phyloP scores from a whole-genome alignment of 2,329 filamentous ascomycete genomes.

The Rachicladosporium sp. region DNA sequence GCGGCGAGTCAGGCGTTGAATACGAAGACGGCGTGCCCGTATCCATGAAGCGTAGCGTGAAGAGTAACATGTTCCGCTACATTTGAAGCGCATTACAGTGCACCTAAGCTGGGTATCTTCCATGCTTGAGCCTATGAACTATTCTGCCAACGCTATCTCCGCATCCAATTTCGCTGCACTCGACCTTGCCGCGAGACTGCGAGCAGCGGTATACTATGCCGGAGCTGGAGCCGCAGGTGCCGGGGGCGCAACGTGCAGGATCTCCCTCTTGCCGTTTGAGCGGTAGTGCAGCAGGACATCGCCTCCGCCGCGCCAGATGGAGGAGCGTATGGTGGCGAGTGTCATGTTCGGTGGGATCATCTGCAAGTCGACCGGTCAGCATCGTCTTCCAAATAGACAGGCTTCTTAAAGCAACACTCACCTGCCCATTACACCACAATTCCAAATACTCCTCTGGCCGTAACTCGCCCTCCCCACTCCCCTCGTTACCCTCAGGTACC shows the following conservation, averaged over 20 bases:
- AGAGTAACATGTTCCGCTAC: slow-evolving; percentile 65
- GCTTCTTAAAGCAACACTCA: too few species aligned
- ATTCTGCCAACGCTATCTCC: too few species aligned
- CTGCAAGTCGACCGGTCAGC: too few species aligned
- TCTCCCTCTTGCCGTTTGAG: slow-evolving; percentile 69
- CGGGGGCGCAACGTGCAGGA: slow-evolving; percentile 13
- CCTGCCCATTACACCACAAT: slow-evolving; percentile 86
- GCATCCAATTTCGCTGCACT: too few species aligned
- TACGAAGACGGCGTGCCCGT: slow-evolving; percentile 63
- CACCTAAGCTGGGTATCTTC: neutral
- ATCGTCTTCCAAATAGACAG: too few species aligned
- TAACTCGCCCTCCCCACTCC: slow-evolving; percentile 37
- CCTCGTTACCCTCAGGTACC: neutral
- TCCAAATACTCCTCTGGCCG: slow-evolving; percentile 89
- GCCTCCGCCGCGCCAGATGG: slow-evolving; percentile 89
- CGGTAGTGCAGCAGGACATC: slow-evolving; percentile 89
- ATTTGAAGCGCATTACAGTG: slow-evolving; percentile 34
- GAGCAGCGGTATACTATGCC: too few species aligned
- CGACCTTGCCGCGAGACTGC: too few species aligned
- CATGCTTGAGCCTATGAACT: too few species aligned
- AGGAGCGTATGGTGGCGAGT: slow-evolving; percentile 79
- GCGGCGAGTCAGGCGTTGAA: slow-evolving; percentile 59
- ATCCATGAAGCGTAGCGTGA: slow-evolving; percentile 61
- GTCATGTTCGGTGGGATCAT: slow-evolving; percentile 73
- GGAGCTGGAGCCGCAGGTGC: neutral